Evolutionary conservation across 768 basidiomycete genomes (phyloP).

Genomic region (Ramaria rubella): DNA sequence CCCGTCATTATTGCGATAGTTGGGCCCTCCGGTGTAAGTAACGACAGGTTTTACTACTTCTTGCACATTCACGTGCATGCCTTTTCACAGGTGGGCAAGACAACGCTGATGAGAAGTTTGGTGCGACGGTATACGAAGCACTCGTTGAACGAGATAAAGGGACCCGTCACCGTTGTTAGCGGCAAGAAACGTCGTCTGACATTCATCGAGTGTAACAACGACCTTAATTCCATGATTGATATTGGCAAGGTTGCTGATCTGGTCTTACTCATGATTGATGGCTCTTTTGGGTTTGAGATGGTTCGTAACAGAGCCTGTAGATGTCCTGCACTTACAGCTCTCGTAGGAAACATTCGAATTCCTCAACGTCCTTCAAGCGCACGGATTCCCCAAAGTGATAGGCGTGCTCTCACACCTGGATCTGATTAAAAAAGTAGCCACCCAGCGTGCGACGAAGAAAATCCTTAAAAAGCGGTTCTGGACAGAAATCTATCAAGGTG

Average conservation of each 20-base stretch:
- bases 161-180: slow-evolving; percentile 90
- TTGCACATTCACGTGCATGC: not conserved
- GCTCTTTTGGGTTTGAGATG: slow-evolving; percentile 98
- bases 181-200: slow-evolving; percentile 93
- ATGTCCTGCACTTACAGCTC: not conserved
- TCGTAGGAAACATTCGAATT: slow-evolving; percentile 96
- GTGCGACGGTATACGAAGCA: slow-evolving; percentile 92
- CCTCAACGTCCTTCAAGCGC: slow-evolving; percentile 91
- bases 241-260: slow-evolving; percentile 95
- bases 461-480: slow-evolving; percentile 96
- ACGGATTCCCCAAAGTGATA: slow-evolving; percentile 98
- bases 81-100: slow-evolving; percentile 64
- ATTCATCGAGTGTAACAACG: slow-evolving; percentile 95
- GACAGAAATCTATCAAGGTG: slow-evolving; percentile 98
- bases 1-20: slow-evolving; percentile 93
- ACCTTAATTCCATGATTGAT: slow-evolving; percentile 98
- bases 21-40: slow-evolving; percentile 78
- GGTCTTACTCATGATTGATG: slow-evolving; percentile 95
- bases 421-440: slow-evolving; percentile 86
- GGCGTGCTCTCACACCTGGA: slow-evolving; percentile 95
- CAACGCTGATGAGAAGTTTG: slow-evolving; percentile 86
- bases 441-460: slow-evolving; percentile 87
- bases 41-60: not conserved
- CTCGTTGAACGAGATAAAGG: slow-evolving; percentile 80
- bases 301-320: slow-evolving; percentile 36